phyloP scores from a whole-genome alignment of 192 early-diverging fungal species.

The Backusella liffmaniae region DNA sequence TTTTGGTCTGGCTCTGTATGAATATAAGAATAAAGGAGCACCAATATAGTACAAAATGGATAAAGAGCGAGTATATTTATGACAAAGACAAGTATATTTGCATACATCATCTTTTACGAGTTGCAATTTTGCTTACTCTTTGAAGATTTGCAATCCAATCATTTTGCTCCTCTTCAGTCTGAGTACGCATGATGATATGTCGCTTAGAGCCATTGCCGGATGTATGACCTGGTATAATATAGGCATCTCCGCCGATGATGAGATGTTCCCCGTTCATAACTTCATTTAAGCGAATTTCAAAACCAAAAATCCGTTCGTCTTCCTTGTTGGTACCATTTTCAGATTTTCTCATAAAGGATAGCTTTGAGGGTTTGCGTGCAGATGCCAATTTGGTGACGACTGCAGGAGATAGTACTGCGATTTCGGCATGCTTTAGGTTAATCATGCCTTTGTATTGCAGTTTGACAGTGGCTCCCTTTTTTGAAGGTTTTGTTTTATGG shows the following conservation, averaged over 20 bases:
- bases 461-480: background rate
- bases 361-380: background rate
- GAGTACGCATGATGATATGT: constrained; percentile 9
- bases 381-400: background rate
- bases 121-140: background rate
- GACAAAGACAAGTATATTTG: background rate
- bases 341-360: constrained; percentile 6
- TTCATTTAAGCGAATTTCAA: background rate
- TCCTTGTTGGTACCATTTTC: background rate
- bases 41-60: background rate
- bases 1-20: background rate
- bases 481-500: background rate
- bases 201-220: background rate
- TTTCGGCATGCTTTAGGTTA: background rate
- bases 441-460: constrained; percentile 4
- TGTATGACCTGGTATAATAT: background rate
- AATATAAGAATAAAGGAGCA: background rate
- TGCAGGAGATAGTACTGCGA: background rate
- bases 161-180: constrained; percentile 4
- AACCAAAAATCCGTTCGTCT: background rate
- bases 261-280: background rate
- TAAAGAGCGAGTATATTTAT: background rate
- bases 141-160: background rate
- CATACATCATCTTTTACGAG: background rate
- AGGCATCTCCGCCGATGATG: background rate